Base-by-base conservation (phyloP, 2,329 filamentous ascomycete species). In the Fusarium pilosicola region DNA sequence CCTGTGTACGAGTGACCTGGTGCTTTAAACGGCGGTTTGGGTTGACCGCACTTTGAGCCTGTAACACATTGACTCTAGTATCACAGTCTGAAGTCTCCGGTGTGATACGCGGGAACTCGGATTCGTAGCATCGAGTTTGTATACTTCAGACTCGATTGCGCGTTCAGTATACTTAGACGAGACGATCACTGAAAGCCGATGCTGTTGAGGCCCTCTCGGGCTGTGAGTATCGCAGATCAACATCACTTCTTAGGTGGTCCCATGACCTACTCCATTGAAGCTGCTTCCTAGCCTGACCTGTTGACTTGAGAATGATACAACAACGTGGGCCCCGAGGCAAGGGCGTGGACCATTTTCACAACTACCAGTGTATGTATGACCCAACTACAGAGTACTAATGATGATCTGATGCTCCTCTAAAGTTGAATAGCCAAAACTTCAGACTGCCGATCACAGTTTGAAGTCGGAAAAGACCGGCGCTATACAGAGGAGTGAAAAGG, bases 31-130 rank as follows among this genome's bases (percentile, higher is more conserved):
- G 15, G 28, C 17, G 15, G 26, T 38, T 39, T 48, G 18, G 38
- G 11, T 42, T 48, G 66, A 60, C 42, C 59, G 59, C 48, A 44
- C 15, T 39, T 51, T 63, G 32, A 42, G 26, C 54, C 36, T 57
- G 55, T 66, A 36, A 65, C 61, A 32, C 51, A 48, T 70, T 39
- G 32, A 13, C 15, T 62, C 46, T 60, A 44, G 39, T 65, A 68
- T 57, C 66, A 66, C 60, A 41, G 46, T 44, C n/a, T 65, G 45
- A 66, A 57, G 57, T 57, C 61, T 70, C 68, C 56, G 45, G 41
- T 15, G 59, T 65, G 65, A 38, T 39, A 70, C 52, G 49, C 34
- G 38, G 30, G 39, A 51, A 49, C 58, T 49, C 68, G n/a, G 45
- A 20, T 36, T 45, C 18, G 17, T 28, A 28, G 38, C 22, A 39